These are phyloP conservation scores for Coniochaeta sp. DNA, from an alignment of 2,329 filamentous ascomycete genomes.

Conservation along the genomic window DNA sequence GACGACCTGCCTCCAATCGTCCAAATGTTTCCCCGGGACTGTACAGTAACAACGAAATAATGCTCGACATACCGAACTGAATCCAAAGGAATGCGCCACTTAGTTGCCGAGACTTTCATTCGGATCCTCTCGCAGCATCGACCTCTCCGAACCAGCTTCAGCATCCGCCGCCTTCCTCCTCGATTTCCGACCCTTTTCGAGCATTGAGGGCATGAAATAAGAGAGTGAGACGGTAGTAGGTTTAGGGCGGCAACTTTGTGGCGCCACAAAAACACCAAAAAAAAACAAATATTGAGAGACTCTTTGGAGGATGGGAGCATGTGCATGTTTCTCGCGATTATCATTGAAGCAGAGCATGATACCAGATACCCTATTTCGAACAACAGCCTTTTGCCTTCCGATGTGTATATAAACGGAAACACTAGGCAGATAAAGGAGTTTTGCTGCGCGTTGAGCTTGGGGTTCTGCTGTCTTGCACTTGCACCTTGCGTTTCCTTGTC, in stretches of 20 bases:
- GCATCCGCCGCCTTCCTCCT: background rate
- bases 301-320: background rate
- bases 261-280: background rate
- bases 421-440: background rate
- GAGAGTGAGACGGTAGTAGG: background rate
- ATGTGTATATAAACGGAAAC: slow-evolving; percentile 1
- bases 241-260: background rate
- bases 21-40: background rate
- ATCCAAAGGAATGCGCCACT: background rate
- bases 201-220: background rate
- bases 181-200: background rate
- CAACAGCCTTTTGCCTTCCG: slow-evolving; percentile 4
- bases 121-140: background rate
- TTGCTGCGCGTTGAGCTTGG: background rate
- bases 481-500: background rate
- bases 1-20: background rate
- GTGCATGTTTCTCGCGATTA: slow-evolving; percentile 5
- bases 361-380: background rate
- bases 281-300: too few relatives aligned
- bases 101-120: background rate
- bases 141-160: background rate
- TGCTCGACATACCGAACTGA: background rate
- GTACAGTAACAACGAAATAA: background rate
- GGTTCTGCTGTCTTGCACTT: background rate
- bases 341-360: slow-evolving; percentile 1